Percentiles rank a stretch among this genome's conserved stretches.
phyloP scores from a whole-genome alignment of 306 rosid species.

The Pueraria montana region DNA sequence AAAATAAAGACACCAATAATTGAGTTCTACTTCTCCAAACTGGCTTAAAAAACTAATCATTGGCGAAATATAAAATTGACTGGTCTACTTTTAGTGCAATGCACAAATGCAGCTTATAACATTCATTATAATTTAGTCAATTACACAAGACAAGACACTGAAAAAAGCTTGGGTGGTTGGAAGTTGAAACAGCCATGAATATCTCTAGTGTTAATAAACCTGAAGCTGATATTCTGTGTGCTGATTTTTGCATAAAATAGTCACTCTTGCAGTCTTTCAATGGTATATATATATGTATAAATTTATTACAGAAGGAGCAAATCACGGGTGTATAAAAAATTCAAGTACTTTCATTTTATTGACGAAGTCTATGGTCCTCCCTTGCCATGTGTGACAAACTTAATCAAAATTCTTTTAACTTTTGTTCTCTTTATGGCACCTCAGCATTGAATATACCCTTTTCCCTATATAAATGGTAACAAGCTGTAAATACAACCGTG shows the following conservation, averaged over 20 bases:
- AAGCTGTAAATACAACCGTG: slow-evolving; percentile 35
- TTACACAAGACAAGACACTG: slow-evolving; percentile 37
- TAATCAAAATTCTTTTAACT: neutral
- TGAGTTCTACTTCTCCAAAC: slow-evolving; percentile 42
- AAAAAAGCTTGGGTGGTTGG: slow-evolving; percentile 38
- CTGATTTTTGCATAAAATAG: slow-evolving; percentile 28
- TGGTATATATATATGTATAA: slow-evolving; percentile 29
- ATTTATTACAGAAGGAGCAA: slow-evolving; percentile 23
- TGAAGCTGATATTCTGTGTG: slow-evolving; percentile 37
- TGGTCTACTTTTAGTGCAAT: slow-evolving; percentile 38
- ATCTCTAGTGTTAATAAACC: slow-evolving; percentile 33
- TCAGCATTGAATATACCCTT: slow-evolving; percentile 13
- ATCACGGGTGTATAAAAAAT: slow-evolving; percentile 37
- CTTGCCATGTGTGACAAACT: slow-evolving; percentile 44
- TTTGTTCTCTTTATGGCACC: neutral
- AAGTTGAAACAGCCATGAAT: slow-evolving; percentile 38
- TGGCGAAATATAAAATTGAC: slow-evolving; percentile 49
- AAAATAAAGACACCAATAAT: slow-evolving; percentile 47
- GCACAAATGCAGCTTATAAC: slow-evolving; percentile 45
- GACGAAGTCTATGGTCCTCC: slow-evolving; percentile 17
- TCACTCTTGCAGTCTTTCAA: slow-evolving; percentile 17
- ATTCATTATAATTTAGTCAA: slow-evolving; percentile 41
- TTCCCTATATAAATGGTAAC: neutral
- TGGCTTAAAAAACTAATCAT: slow-evolving; percentile 49
- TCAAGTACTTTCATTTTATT: neutral